These are phyloP conservation scores for Stephanodiscus minutulus DNA, from an alignment of 108 stramenopile species.

Conservation along the genomic window DNA sequence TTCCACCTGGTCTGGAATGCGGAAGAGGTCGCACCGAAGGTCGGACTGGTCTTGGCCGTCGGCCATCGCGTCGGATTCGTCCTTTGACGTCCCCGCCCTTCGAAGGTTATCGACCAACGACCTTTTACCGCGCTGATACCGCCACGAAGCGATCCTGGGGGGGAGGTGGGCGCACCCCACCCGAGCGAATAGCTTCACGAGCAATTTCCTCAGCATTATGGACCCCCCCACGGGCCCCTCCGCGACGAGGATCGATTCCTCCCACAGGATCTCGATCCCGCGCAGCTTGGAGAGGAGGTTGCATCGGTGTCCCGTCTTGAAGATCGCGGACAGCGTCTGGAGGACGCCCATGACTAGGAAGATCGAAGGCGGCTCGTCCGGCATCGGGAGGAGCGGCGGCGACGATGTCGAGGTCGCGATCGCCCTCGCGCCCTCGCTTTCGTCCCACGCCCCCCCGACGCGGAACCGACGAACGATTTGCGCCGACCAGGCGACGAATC, in stretches of 20 bases:
- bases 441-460: constrained; percentile 1
- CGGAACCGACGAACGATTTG: constrained; percentile 46
- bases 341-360: constrained; percentile 83
- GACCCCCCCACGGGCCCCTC: constrained; percentile 49
- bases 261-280: constrained; percentile 58
- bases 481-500: constrained; percentile 76
- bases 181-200: constrained; percentile 94
- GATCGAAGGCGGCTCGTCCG: constrained; percentile 32
- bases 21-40: constrained; percentile 48
- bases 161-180: constrained; percentile 89
- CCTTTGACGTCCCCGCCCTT: constrained; percentile 2
- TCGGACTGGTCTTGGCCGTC: neutral
- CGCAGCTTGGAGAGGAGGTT: constrained; percentile 43
- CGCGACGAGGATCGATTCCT: constrained; percentile 50
- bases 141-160: constrained; percentile 90
- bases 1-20: constrained; percentile 94
- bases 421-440: neutral
- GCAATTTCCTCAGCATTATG: constrained; percentile 73
- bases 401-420: constrained; percentile 8
- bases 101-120: constrained; percentile 79
- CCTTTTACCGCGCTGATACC: constrained; percentile 92
- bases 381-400: constrained; percentile 23
- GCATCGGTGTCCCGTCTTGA: constrained; percentile 69
- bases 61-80: neutral
- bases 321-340: constrained; percentile 71